Conservation (phyloP, 139 green algal genomes). For the Asterochloris erici region DNA sequence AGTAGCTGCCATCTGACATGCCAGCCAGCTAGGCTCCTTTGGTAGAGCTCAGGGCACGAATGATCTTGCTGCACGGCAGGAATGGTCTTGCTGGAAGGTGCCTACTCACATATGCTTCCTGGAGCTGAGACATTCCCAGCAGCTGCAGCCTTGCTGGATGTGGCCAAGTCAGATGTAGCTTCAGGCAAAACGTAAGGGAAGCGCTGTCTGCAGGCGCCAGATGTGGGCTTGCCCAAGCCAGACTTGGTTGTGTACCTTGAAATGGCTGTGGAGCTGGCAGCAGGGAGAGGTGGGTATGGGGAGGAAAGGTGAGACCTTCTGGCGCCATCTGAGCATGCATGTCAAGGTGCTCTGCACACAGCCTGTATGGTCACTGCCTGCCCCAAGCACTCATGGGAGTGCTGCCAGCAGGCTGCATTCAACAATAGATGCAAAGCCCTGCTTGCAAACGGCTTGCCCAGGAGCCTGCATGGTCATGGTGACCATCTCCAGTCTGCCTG, state of each 20-base stretch:
- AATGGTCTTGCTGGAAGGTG: neutral
- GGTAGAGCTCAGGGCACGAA: neutral
- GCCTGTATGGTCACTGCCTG: neutral
- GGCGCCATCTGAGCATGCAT: neutral
- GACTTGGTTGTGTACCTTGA: slow-evolving; percentile 85
- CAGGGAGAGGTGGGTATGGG: slow-evolving; percentile 74
- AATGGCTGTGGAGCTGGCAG: slow-evolving; percentile 53
- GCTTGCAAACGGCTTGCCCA: neutral
- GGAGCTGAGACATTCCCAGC: neutral
- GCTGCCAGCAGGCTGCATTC: neutral
- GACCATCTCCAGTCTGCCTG: neutral
- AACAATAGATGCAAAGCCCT: neutral
- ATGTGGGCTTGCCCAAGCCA: slow-evolving; percentile 74
- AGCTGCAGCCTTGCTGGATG: neutral
- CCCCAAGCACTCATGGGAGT: neutral
- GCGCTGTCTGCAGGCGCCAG: slow-evolving; percentile 26
- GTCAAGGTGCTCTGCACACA: neutral
- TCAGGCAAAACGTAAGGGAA: neutral
- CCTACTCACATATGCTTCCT: neutral
- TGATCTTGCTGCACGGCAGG: neutral
- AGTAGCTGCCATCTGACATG: neutral
- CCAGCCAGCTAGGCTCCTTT: neutral
- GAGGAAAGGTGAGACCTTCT: slow-evolving; percentile 54
- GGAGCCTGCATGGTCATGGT: neutral
- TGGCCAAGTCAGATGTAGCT: neutral